Evolutionary conservation across 345 rosid genomes (phyloP).

Genomic region (Citrus unshiu): DNA sequence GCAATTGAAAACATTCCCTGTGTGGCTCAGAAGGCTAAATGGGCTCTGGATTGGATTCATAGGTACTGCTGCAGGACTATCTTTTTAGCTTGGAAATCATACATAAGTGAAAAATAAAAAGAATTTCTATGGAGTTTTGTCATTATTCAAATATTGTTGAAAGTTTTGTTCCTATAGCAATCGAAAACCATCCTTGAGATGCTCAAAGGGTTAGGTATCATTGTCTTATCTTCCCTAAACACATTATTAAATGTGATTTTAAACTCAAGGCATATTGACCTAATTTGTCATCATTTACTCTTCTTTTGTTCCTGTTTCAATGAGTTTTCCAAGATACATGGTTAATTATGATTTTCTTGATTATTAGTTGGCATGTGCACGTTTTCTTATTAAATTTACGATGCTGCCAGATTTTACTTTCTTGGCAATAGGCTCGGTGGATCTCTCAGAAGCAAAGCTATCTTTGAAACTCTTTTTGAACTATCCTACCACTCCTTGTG

Average conservation of each 20-base stretch:
- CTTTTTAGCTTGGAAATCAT: not conserved
- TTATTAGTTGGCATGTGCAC: not conserved
- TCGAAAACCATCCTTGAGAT: not conserved
- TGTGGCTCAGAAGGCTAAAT: slow-evolving; percentile 70
- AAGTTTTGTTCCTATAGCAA: not conserved
- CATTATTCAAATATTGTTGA: not conserved
- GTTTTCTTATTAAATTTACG: not conserved
- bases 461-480: not conserved
- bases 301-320: not conserved
- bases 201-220: not conserved
- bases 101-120: not conserved
- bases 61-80: slow-evolving; percentile 33
- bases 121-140: not conserved
- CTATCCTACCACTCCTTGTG: not conserved
- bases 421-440: not conserved
- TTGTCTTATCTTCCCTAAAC: not conserved
- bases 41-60: slow-evolving; percentile 84
- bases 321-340: not conserved
- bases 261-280: not conserved
- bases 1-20: slow-evolving; percentile 83
- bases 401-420: not conserved
- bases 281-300: not conserved
- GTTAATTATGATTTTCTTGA: not conserved
- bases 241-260: not conserved
- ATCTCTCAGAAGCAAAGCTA: not conserved